Percentiles rank a stretch among this genome's conserved stretches.
Conservation (phyloP, 2,329 filamentous ascomycete species). For the Colletotrichum neosansevieriae region DNA sequence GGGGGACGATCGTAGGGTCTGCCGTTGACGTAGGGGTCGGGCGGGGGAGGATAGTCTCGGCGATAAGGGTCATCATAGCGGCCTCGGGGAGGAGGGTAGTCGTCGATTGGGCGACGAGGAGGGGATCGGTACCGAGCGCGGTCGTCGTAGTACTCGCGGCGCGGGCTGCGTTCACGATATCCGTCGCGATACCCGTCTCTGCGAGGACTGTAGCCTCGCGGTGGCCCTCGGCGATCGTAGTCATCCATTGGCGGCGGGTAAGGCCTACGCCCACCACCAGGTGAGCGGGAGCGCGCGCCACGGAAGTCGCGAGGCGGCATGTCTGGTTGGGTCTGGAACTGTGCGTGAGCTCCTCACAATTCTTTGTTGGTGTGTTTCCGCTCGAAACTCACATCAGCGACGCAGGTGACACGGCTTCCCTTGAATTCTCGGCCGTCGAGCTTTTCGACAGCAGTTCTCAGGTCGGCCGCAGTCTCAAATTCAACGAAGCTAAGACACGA, state of each 20-base stretch:
- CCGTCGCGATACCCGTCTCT: conserved; percentile 74
- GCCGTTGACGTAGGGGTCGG: conserved; percentile 71
- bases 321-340: conserved; percentile 79
- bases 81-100: conserved; percentile 76
- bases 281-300: conserved; percentile 82
- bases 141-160: conserved; percentile 90
- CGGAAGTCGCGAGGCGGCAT: conserved; percentile 75
- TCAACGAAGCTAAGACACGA: conserved; percentile 83
- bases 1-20: conserved; percentile 67
- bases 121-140: conserved; percentile 85
- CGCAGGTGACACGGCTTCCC: conserved; percentile 85
- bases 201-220: conserved; percentile 86
- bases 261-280: conserved; percentile 72
- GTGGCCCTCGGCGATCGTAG: conserved; percentile 85
- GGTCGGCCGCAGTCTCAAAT: conserved; percentile 91
- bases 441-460: conserved; percentile 93
- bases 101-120: conserved; percentile 81
- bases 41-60: conserved; percentile 74
- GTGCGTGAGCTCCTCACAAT: conserved; percentile 14
- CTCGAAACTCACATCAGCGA: conserved; percentile 79
- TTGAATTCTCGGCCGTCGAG: conserved; percentile 95
- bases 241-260: conserved; percentile 79
- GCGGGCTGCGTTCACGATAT: conserved; percentile 89
- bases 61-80: conserved; percentile 84
- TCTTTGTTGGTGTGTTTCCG: background rate